Evolutionary conservation across 257 asterid species (phyloP).

Genomic region (Forsythia suspensa): DNA sequence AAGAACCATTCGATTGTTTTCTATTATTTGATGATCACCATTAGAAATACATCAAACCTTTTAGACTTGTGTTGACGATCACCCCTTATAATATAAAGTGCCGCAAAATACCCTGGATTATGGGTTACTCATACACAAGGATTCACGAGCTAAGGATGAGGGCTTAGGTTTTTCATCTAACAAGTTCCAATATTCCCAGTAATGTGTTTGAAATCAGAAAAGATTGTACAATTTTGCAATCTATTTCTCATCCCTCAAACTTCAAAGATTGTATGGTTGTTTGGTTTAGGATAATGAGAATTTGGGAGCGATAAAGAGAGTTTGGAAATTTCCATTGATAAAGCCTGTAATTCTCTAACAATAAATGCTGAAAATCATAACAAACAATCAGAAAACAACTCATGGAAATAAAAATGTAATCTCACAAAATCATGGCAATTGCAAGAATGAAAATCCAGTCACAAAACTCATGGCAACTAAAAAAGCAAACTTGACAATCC

Average conservation of each 20-base stretch:
- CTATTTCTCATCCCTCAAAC: neutral
- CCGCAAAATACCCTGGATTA: no score
- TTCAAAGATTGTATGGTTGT: neutral
- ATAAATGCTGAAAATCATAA: neutral
- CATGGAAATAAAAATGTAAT: neutral
- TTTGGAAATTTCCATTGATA: neutral
- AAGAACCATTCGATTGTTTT: no score
- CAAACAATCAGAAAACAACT: neutral
- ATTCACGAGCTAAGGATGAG: no score
- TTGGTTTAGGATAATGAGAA: neutral
- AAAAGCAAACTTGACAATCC: no score
- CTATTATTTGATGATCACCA: neutral
- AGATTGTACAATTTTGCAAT: neutral
- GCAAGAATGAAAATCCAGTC: no score
- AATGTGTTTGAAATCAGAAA: neutral
- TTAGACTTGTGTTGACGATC: neutral
- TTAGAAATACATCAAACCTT: neutral
- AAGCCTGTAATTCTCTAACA: neutral
- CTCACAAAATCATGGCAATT: no score
- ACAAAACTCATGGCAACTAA: no score
- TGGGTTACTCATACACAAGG: no score
- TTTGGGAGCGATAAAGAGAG: neutral
- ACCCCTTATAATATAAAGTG: no score
- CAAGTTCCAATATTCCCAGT: neutral
- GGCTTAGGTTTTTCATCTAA: no score